A percentile compares a stretch with the other conserved stretches of the same genome.
Conservation (phyloP, 345 rosid species). For the Aquilaria yunnanensis region DNA sequence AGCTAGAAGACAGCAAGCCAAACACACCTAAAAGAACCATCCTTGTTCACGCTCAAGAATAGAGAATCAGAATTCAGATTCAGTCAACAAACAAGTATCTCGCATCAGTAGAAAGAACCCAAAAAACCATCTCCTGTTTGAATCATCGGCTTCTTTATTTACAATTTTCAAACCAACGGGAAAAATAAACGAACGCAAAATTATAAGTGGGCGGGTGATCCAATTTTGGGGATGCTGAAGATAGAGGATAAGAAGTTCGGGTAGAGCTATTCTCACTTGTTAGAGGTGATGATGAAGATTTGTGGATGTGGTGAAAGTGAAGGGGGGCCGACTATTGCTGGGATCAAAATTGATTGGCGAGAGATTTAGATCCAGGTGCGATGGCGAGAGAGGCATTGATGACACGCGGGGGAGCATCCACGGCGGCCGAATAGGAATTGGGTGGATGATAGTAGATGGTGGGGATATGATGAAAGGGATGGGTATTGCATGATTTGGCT, state of each 20-base stretch:
- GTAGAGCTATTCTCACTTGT: constrained; percentile 42
- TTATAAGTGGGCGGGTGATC: constrained; percentile 41
- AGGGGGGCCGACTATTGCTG: constrained; percentile 8
- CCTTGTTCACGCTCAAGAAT: constrained; percentile 15
- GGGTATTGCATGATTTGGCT: constrained; percentile 10
- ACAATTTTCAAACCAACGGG: no score
- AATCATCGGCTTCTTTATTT: no score
- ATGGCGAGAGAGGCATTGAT: constrained; percentile 63
- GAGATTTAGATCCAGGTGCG: constrained; percentile 65
- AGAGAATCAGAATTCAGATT: constrained; percentile 39
- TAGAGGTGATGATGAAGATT: constrained; percentile 55
- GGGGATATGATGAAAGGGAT: no score
- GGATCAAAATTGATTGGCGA: constrained; percentile 24
- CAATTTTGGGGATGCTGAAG: constrained; percentile 50
- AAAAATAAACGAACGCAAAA: constrained; percentile 39
- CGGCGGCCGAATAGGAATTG: constrained; percentile 14
- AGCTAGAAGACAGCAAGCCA: constrained; percentile 41
- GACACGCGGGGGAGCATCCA: constrained; percentile 30
- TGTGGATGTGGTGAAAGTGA: constrained; percentile 9
- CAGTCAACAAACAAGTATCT: constrained; percentile 34
- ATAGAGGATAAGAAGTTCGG: constrained; percentile 65
- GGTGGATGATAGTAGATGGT: background rate
- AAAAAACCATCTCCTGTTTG: no score
- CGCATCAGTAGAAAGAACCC: background rate
- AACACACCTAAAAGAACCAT: constrained; percentile 11